These are phyloP conservation scores for Rhizoclosmatium globosum DNA, from an alignment of 192 early-diverging fungal species.

Conservation along the genomic window DNA sequence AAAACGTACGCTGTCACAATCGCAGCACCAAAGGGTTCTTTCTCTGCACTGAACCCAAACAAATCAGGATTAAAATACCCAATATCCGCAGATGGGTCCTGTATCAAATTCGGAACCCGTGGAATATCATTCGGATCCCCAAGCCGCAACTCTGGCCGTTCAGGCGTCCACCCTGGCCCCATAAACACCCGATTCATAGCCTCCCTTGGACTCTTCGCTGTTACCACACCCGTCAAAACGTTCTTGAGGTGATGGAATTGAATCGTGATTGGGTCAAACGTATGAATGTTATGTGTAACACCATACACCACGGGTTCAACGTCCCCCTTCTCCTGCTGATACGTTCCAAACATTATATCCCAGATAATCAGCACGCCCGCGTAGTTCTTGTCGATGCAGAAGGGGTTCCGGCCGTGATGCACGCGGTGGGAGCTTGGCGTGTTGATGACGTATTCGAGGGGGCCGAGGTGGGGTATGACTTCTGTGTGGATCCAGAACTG, in stretches of 20 bases:
- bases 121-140: conserved; percentile 35
- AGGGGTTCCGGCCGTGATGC: conserved; percentile 69
- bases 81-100: conserved; percentile 31
- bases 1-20: neutral
- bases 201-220: conserved; percentile 28
- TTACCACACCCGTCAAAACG: neutral
- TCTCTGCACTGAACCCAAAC: too few relatives aligned
- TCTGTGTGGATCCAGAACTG: conserved; percentile 62
- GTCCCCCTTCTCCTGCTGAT: conserved; percentile 54
- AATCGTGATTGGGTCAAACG: conserved; percentile 65
- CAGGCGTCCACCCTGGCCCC: conserved; percentile 60
- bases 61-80: conserved; percentile 21
- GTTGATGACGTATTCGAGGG: conserved; percentile 67
- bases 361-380: conserved; percentile 69
- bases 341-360: conserved; percentile 70
- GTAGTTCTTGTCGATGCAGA: conserved; percentile 72
- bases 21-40: neutral
- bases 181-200: conserved; percentile 58
- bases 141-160: conserved; percentile 25
- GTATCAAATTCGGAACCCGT: conserved; percentile 24
- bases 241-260: conserved; percentile 53
- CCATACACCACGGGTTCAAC: conserved; percentile 66
- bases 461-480: conserved; percentile 58
- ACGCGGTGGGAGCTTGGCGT: conserved; percentile 69
- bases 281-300: conserved; percentile 65